These are phyloP conservation scores for Acer saccharum DNA, from an alignment of 345 rosid genomes.

Conservation along the genomic window DNA sequence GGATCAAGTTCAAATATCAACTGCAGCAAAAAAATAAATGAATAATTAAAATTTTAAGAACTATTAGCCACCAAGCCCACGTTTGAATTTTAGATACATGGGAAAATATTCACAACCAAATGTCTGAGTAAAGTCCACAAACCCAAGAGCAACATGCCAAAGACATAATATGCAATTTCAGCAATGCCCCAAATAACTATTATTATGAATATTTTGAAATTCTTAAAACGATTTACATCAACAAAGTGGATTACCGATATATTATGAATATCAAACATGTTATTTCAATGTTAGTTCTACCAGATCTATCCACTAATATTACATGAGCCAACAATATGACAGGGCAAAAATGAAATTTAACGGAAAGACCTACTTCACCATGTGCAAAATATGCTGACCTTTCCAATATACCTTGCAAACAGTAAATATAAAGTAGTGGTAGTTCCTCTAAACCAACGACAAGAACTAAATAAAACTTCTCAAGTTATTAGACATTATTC, in stretches of 20 bases:
- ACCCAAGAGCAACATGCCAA: neutral
- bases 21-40: constrained; percentile 39
- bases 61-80: neutral
- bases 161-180: constrained; percentile 6
- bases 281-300: neutral
- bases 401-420: neutral
- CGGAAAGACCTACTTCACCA: neutral
- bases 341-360: neutral
- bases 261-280: neutral
- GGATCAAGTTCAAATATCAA: constrained; percentile 83
- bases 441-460: neutral
- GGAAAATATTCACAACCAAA: neutral
- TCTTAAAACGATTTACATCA: neutral
- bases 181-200: neutral
- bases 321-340: neutral
- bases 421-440: neutral
- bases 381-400: neutral
- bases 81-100: constrained; percentile 6
- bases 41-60: neutral
- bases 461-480: neutral
- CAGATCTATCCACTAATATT: neutral
- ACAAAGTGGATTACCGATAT: neutral
- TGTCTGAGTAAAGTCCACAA: neutral
- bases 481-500: constrained; percentile 1
- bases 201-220: neutral